Conservation (phyloP, 176 grass and related monocot species). For the Calamus simplicifolius region DNA sequence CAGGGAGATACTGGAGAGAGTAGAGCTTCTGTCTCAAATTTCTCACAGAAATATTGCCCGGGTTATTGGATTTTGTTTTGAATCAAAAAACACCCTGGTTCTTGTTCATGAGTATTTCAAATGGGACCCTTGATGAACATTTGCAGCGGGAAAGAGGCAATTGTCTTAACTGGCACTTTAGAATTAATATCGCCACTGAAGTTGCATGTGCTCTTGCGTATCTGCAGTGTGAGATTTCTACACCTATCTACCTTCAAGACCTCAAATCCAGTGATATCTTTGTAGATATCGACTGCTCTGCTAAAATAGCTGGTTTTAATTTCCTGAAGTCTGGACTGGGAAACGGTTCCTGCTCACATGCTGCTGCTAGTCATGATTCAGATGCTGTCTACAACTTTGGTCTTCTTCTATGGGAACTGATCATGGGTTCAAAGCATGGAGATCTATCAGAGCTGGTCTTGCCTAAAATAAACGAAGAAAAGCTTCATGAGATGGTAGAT, state of each 20-base stretch:
- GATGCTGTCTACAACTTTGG: constrained; percentile 69
- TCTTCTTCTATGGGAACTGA: constrained; percentile 52
- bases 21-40: constrained; percentile 60
- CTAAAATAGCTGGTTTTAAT: constrained; percentile 38
- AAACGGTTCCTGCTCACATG: constrained; percentile 26
- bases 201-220: constrained; percentile 68
- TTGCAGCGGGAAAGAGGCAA: constrained; percentile 34
- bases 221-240: constrained; percentile 48
- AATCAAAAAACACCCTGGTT: constrained; percentile 44
- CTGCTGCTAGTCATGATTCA: constrained; percentile 15
- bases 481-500: constrained; percentile 74
- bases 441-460: constrained; percentile 48
- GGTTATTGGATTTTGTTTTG: constrained; percentile 77
- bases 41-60: constrained; percentile 56
- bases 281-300: constrained; percentile 42
- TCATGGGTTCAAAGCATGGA: constrained; percentile 50
- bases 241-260: constrained; percentile 52
- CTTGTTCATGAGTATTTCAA: constrained; percentile 78
- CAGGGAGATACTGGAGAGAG: constrained; percentile 34
- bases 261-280: constrained; percentile 67
- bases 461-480: constrained; percentile 50
- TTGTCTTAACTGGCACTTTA: constrained; percentile 64
- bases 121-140: constrained; percentile 76
- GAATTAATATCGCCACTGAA: constrained; percentile 74
- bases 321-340: not conserved